Base-by-base conservation (phyloP, 139 green algal genomes). In the Mychonastes homosphaera region DNA sequence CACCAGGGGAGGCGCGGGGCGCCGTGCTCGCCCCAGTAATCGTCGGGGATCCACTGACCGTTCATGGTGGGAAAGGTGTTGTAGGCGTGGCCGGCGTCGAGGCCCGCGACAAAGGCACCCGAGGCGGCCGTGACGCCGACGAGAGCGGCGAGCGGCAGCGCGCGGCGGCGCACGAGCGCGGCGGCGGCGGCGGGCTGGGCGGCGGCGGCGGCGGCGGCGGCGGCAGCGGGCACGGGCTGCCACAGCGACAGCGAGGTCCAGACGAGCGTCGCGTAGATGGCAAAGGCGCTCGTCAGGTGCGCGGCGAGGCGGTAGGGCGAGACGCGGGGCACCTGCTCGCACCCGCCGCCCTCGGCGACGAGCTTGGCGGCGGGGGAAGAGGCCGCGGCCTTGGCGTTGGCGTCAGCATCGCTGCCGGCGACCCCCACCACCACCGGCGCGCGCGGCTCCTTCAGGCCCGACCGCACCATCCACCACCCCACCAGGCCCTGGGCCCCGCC, bases 401-500 rank as follows among this genome's bases (percentile, higher is more conserved):
- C n/a, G 12, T 44, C 10, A 44, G 13, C 13, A 44, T 44, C 6
- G 21, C 12, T 8, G 27, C 19, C 35, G 23, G 27, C 18, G 2
- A 12, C 28, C 4, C 26, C 39, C 44, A 7, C 44, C 10, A n/a
- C 44, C 10, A 24, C 44, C 44, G 44, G 7, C 12, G 18, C 3
- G 27, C 32, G 29, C 33, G 70, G 69, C 69, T 79, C 79, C 73
- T 86, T 13, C 26, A 95, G 73, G 0, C 87, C 87, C 40, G 67
- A 84, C 23, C 79, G 75, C 41, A 99, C 93, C 93, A 99, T 99
- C 93, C 93, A 99, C 93, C 93, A 99, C 51, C 93, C 93, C 49
- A 99, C 86, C 36, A 98, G 72, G 19, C 92, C 93, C 80, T 95
- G 80, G 4, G 78, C 81, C 30, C 80, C 91, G 13, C 93, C 90